Base-by-base conservation (phyloP, 805 yeast genomes). In the Starmerella apicola region DNA sequence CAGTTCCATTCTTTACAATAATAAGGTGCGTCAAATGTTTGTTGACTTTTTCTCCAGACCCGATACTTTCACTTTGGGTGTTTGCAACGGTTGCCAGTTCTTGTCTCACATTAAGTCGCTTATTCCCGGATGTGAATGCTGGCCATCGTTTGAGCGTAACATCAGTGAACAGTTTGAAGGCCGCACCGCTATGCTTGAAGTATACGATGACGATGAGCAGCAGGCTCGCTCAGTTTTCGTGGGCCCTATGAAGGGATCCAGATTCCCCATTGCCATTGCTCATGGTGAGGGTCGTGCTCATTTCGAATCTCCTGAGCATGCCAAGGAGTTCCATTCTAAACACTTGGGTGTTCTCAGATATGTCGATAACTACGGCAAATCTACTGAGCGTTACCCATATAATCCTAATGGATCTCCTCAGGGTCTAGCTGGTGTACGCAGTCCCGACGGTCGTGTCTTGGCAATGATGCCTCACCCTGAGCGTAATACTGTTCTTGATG, bases 391-490 rank as follows among this genome's bases (percentile, higher is more conserved):
- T 55, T 91, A 80, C 58, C 98, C 98, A 47, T 81, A 68, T 67
- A 91, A 91, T 69, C 97, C 98, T 41, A 91, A 91, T 63, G 98
- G 98, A 32, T 83, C 96, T 12, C 83, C 91, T 32, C 73, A 72
- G 40, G 96, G 95, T 63, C 82, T 91, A 53, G 81, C 95, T 28
- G 98, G 96, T 68, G 74, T 91, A 41, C 70, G 79, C 48, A 76
- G 86, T 39, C 83, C 84, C 38, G 84, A 82, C 57, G 97, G 97
- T 49, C 78, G 98, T 61, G 96, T 91, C 3, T 67, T 91, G 53
- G 96, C 96, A 4, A 75, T 91, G 85, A 91, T 91, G 98, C 98
- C 98, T 34, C 98, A 91, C 61, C 98, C 98, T 19, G 98, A 91
- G 65, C 82, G 98, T 66, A 91, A 82, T 37, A 70, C 78, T 42